Evolutionary conservation across 2,329 filamentous ascomycete genomes (phyloP).

Genomic region (Colletotrichum lentis): DNA sequence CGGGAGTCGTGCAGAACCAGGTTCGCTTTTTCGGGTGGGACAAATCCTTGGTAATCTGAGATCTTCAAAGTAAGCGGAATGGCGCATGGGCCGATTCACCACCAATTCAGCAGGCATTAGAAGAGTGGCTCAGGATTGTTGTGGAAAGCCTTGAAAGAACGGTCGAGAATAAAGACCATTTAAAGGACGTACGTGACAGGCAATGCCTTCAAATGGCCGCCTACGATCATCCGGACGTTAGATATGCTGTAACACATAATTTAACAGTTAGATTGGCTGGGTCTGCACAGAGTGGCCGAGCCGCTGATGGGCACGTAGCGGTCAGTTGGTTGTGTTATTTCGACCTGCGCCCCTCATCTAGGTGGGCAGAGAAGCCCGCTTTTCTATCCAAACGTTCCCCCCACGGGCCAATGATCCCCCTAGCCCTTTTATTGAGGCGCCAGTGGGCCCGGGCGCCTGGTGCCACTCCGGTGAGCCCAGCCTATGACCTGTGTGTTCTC

Average conservation of each 20-base stretch:
- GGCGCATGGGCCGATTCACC: background rate
- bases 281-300: no score
- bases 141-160: background rate
- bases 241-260: background rate
- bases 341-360: no score
- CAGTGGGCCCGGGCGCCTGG: no score
- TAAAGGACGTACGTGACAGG: background rate
- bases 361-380: no score
- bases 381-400: no score
- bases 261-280: background rate
- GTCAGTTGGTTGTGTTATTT: no score
- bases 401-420: no score
- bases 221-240: background rate
- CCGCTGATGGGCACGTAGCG: no score
- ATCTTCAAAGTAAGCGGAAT: background rate
- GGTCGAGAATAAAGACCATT: background rate
- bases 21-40: background rate
- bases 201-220: background rate
- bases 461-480: no score
- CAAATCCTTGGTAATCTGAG: background rate
- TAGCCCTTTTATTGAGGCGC: no score
- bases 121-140: background rate
- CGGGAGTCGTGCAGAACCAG: background rate
- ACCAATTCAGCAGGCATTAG: background rate
- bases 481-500: no score